These are phyloP conservation scores for Hypoxylon sp. DNA, from an alignment of 2,329 filamentous ascomycete species.

Conservation along the genomic window DNA sequence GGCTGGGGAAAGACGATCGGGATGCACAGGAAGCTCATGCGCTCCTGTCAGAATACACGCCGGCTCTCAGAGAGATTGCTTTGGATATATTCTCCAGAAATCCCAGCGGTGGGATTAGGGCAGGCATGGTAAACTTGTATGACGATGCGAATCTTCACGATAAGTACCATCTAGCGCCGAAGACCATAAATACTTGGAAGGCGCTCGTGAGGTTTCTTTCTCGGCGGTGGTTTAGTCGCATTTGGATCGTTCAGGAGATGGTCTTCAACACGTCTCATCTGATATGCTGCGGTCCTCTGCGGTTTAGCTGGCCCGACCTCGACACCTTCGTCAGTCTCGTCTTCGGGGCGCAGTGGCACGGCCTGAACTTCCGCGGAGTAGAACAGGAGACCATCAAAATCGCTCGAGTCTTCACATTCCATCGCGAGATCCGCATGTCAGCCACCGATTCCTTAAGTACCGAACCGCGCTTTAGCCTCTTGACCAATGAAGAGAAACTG, in stretches of 20 bases:
- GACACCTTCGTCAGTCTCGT: conserved; percentile 36
- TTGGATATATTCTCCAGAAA: conserved; percentile 8
- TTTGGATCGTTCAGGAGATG: conserved; percentile 41
- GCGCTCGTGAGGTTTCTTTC: conserved; percentile 31
- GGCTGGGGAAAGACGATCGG: conserved; percentile 38
- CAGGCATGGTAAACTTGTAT: conserved; percentile 30
- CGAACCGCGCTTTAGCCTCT: conserved; percentile 13
- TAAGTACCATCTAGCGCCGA: conserved; percentile 24
- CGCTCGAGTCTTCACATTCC: conserved; percentile 33
- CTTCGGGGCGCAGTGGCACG: conserved; percentile 40
- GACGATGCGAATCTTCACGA: conserved; percentile 28
- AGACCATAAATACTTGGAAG: conserved; percentile 29
- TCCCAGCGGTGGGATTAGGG: background rate
- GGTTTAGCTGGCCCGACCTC: conserved; percentile 30
- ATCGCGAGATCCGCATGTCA: conserved; percentile 30
- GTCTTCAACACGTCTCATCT: conserved; percentile 31
- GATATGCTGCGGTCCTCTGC: conserved; percentile 33
- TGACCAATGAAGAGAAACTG: conserved; percentile 27
- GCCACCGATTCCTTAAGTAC: conserved; percentile 2
- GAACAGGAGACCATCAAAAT: conserved; percentile 27
- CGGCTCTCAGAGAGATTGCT: conserved; percentile 15
- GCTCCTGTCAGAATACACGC: conserved; percentile 31
- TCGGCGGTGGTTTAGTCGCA: conserved; percentile 31
- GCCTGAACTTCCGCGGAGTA: conserved; percentile 27
- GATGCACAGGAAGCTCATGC: conserved; percentile 27